A percentile compares a stretch with the other conserved stretches of the same genome.
These are phyloP conservation scores for Candida stauntonica DNA, from an alignment of 805 yeast species.

Conservation along the genomic window DNA sequence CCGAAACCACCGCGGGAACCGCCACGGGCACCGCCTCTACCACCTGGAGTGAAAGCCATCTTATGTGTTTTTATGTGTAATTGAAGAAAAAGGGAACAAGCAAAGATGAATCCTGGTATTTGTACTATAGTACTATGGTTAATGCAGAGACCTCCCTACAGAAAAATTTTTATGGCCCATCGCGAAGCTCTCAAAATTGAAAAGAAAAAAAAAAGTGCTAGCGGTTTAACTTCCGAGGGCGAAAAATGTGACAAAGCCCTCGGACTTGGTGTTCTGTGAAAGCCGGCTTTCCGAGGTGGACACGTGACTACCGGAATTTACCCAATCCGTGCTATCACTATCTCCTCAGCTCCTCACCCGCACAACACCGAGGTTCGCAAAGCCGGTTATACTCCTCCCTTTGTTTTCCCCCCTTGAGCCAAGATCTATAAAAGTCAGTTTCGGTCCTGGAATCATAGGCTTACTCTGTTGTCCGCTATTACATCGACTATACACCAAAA, in stretches of 20 bases:
- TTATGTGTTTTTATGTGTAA: conserved; percentile 20
- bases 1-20: conserved; percentile 42
- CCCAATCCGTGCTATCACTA: neutral
- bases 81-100: neutral
- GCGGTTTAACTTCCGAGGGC: neutral
- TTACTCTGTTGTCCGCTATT: too few relatives aligned
- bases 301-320: neutral
- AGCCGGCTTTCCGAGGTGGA: too few relatives aligned
- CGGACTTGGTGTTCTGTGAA: too few relatives aligned
- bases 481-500: neutral
- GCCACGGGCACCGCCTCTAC: conserved; percentile 51
- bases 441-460: too few relatives aligned
- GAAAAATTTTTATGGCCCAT: conserved; percentile 16
- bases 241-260: too few relatives aligned
- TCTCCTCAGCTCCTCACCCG: conserved; percentile 2
- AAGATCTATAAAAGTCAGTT: too few relatives aligned
- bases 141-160: neutral
- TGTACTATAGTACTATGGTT: neutral
- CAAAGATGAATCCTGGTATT: neutral
- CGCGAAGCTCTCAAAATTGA: conserved; percentile 4
- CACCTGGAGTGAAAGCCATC: conserved; percentile 77
- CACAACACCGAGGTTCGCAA: conserved; percentile 4
- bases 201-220: neutral
- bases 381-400: neutral
- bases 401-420: neutral